A percentile compares a stretch with the other conserved stretches of the same genome.
Evolutionary conservation across 2,329 filamentous ascomycete species (phyloP).

Genomic region (Claviceps sp.): DNA sequence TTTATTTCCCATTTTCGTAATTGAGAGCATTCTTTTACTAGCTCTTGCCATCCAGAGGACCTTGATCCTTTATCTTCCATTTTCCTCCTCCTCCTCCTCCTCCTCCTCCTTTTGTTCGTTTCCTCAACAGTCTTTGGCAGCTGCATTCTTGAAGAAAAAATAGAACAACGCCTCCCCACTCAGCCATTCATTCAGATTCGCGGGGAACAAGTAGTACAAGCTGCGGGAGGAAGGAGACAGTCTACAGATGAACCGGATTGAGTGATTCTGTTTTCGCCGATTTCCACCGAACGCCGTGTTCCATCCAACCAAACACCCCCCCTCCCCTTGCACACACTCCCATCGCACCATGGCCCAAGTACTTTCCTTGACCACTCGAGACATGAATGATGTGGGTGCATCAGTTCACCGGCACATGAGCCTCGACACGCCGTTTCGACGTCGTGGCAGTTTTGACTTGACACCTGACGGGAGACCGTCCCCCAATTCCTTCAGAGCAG

Average conservation of each 20-base stretch:
- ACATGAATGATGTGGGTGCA: constrained; percentile 12
- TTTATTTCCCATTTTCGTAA: constrained; percentile 4
- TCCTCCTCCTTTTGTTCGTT: neutral
- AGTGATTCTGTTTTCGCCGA: constrained; percentile 3
- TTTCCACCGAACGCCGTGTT: constrained; percentile 1
- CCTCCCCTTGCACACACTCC: neutral
- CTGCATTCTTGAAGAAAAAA: neutral
- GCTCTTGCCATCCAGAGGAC: constrained; percentile 4
- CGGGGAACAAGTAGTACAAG: constrained; percentile 1
- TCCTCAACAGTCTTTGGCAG: neutral
- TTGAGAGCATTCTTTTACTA: constrained; percentile 6
- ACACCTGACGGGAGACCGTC: constrained; percentile 5
- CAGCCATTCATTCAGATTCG: neutral
- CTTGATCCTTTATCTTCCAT: neutral
- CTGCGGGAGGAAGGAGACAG: neutral
- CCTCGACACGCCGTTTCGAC: constrained; percentile 10
- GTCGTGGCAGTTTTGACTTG: constrained; percentile 3
- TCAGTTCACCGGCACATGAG: constrained; percentile 11
- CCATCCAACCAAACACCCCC: neutral
- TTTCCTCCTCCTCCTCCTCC: neutral
- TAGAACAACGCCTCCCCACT: neutral
- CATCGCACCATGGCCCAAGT: constrained; percentile 13
- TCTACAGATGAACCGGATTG: neutral
- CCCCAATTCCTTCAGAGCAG: constrained; percentile 4
- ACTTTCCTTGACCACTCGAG: constrained; percentile 12